These are phyloP conservation scores for Lagerstroemia speciosa DNA, from an alignment of 345 rosid species.

Conservation along the genomic window DNA sequence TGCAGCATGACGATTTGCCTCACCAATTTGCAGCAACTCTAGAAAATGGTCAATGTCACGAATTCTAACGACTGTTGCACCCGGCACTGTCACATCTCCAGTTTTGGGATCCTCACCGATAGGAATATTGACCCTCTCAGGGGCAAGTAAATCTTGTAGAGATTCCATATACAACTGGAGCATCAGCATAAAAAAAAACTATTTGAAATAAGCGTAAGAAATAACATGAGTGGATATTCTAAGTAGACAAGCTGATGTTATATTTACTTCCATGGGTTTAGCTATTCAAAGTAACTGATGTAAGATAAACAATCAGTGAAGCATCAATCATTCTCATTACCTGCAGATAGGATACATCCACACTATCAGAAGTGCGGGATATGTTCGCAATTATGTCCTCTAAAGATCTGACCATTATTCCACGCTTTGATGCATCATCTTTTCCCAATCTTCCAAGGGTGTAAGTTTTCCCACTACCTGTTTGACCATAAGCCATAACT, in stretches of 20 bases:
- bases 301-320: not conserved
- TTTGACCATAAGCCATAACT: conserved; percentile 96
- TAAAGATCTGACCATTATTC: conserved; percentile 83
- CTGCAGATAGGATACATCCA: conserved; percentile 88
- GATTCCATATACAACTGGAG: conserved; percentile 86
- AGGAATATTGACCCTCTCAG: conserved; percentile 61
- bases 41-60: conserved; percentile 59
- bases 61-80: conserved; percentile 50
- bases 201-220: not conserved
- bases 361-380: conserved; percentile 41
- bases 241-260: not conserved
- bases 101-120: conserved; percentile 72
- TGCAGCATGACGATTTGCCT: conserved; percentile 79
- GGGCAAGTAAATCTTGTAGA: conserved; percentile 87
- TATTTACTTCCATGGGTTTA: not conserved
- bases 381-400: conserved; percentile 59
- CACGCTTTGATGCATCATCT: conserved; percentile 82
- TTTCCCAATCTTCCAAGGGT: conserved; percentile 79
- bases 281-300: not conserved
- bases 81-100: conserved; percentile 78
- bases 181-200: conserved; percentile 9
- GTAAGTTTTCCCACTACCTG: conserved; percentile 89
- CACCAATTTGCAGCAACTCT: conserved; percentile 73
- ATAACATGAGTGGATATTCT: not conserved
- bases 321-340: conserved; percentile 24